Evolutionary conservation across 2,329 filamentous ascomycete genomes (phyloP), one percentile per base, ranked within the genome.

Genomic region (Trichophyton simii): DNA sequence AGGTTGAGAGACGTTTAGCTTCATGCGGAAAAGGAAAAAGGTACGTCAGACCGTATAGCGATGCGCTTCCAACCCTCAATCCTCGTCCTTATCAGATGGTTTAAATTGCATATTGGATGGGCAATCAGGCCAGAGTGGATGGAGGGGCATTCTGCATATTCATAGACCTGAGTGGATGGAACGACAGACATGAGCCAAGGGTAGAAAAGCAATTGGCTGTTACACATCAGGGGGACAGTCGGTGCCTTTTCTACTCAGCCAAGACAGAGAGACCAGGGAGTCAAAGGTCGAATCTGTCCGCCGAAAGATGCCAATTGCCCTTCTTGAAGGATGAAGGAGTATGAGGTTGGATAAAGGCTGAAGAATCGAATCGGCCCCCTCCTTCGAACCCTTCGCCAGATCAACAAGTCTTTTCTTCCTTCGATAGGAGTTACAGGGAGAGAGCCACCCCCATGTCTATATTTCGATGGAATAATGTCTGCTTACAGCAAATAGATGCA

Each of bases 21-120:
- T 55, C 50, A 55, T 31, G 25, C 50, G 36, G 25, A 52, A 22
- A 28, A 55, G 34, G 25, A 52, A 31, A 52, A 34, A 7, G 34
- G 52, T 55, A 36, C 52, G 52, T 55, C 52, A 55, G 52, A 55
- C 52, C 52, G 52, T 36, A 55, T 55, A n/a, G 11, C 5, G 25
- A 36, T 18, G 22, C 20, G 9, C 34, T 38, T 38, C 34, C 34
- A 38, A 38, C 25, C 13, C 6, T 18, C 13, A 34, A 55, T 55
- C 52, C 52, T 55, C 52, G 52, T 18, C 34, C 25, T 55, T 55
- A 55, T 55, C 50, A 25, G 52, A 36, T 55, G 31, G 28, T 36
- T 55, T 36, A 36, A 55, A 18, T n/a, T 31, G 15, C 28, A 36
- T 38, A 38, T 55, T 11, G 25, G 52, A 44, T 4, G 28, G 28